Conservation (phyloP, 805 yeast species). For the Pichia californica region DNA sequence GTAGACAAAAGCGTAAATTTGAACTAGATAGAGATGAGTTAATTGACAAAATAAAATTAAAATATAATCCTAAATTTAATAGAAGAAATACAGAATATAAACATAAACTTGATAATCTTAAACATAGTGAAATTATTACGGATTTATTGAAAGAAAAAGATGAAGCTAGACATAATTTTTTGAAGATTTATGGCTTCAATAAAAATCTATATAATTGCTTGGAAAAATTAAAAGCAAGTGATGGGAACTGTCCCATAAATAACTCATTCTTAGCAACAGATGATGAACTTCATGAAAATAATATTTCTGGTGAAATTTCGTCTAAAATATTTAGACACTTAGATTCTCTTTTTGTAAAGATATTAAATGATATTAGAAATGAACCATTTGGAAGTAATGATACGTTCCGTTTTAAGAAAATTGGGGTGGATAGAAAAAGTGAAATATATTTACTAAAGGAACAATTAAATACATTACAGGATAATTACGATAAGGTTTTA, state of each 20-base stretch:
- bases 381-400: slow-evolving; percentile 19
- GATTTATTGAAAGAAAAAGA: slow-evolving; percentile 8
- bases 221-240: slow-evolving; percentile 14
- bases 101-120: slow-evolving; percentile 1
- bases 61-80: slow-evolving; percentile 12
- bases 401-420: slow-evolving; percentile 21
- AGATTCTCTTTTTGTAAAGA: slow-evolving; percentile 14
- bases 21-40: slow-evolving; percentile 7
- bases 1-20: slow-evolving; percentile 18
- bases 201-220: slow-evolving; percentile 10
- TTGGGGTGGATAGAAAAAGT: slow-evolving; percentile 13
- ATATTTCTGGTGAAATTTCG: slow-evolving; percentile 10
- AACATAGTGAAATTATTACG: background rate
- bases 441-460: slow-evolving; percentile 18
- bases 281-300: slow-evolving; percentile 15
- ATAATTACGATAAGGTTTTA: slow-evolving; percentile 19
- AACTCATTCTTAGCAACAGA: slow-evolving; percentile 11
- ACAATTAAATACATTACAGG: slow-evolving; percentile 17
- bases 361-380: slow-evolving; percentile 16
- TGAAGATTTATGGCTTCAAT: slow-evolving; percentile 7
- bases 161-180: slow-evolving; percentile 10
- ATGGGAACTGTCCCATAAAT: slow-evolving; percentile 9
- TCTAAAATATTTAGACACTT: slow-evolving; percentile 3
- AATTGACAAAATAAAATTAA: slow-evolving; percentile 15
- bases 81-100: slow-evolving; percentile 5